These are phyloP conservation scores for Ophiocordyceps polyrhachis-furcata DNA, from an alignment of 2,329 filamentous ascomycete species.

Conservation along the genomic window DNA sequence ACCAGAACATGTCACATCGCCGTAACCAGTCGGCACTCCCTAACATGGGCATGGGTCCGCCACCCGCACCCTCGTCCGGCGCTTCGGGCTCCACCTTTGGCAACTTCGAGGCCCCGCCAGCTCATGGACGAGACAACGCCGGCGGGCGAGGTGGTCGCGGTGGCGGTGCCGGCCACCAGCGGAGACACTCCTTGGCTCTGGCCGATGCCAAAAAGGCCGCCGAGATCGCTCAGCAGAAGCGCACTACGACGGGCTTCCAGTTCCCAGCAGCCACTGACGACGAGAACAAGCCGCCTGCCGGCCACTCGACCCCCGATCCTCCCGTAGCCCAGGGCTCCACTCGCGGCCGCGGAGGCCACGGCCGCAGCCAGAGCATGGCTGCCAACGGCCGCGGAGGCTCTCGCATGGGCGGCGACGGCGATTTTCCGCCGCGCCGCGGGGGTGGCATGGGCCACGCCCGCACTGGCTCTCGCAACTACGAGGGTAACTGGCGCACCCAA, in stretches of 20 bases:
- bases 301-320: slow-evolving; percentile 13
- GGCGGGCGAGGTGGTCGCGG: slow-evolving; percentile 53
- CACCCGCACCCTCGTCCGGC: slow-evolving; percentile 82
- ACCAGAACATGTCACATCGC: slow-evolving; percentile 71
- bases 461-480: slow-evolving; percentile 80
- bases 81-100: slow-evolving; percentile 62
- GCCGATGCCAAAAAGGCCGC: slow-evolving; percentile 96
- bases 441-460: slow-evolving; percentile 47
- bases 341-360: slow-evolving; percentile 41
- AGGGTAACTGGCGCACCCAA: slow-evolving; percentile 92
- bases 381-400: slow-evolving; percentile 52
- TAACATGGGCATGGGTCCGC: slow-evolving; percentile 74
- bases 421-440: slow-evolving; percentile 49
- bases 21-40: slow-evolving; percentile 96
- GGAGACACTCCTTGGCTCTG: slow-evolving; percentile 83
- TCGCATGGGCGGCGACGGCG: slow-evolving; percentile 40
- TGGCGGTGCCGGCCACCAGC: slow-evolving; percentile 58
- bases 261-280: slow-evolving; percentile 58
- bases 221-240: slow-evolving; percentile 89
- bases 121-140: slow-evolving; percentile 16
- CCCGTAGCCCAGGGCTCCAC: slow-evolving; percentile 22
- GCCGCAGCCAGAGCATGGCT: slow-evolving; percentile 84
- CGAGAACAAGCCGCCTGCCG: slow-evolving; percentile 14
- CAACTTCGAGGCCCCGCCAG: slow-evolving; percentile 48
- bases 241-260: slow-evolving; percentile 84